phyloP scores from a whole-genome alignment of 441 rosid species.

The Erysimum cheiri region DNA sequence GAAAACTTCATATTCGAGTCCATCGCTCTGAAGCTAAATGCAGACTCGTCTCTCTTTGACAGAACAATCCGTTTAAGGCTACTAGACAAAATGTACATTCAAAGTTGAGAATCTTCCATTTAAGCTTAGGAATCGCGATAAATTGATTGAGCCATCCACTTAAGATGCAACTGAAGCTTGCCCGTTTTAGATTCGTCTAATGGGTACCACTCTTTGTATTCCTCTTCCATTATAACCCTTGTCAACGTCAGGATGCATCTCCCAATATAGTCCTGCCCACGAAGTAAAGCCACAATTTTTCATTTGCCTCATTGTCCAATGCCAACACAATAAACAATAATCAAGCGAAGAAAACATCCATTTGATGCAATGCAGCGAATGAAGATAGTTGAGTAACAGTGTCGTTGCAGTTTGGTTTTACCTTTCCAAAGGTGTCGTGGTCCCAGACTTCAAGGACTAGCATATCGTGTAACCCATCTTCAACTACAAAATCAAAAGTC shows the following conservation, averaged over 20 bases:
- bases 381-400: background rate
- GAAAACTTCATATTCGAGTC: conserved; percentile 22
- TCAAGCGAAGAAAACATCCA: background rate
- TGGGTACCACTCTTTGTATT: conserved; percentile 67
- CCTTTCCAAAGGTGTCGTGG: conserved; percentile 99
- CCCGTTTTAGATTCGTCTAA: conserved; percentile 79
- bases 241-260: conserved; percentile 82
- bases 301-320: background rate
- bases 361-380: conserved; percentile 8
- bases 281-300: background rate
- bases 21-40: conserved; percentile 12
- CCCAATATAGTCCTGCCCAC: conserved; percentile 86
- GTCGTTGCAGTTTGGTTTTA: conserved; percentile 40
- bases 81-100: conserved; percentile 41
- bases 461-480: conserved; percentile 97
- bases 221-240: conserved; percentile 82
- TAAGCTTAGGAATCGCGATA: conserved; percentile 69
- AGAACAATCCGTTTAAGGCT: conserved; percentile 25
- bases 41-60: conserved; percentile 24
- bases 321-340: background rate
- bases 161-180: conserved; percentile 67
- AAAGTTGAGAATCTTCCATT: conserved; percentile 30
- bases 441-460: conserved; percentile 90
- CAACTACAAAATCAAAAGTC: conserved; percentile 95
- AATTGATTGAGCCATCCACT: conserved; percentile 93